These are phyloP conservation scores for Diaporthe vexans DNA, from an alignment of 2,329 filamentous ascomycete species.

Conservation along the genomic window DNA sequence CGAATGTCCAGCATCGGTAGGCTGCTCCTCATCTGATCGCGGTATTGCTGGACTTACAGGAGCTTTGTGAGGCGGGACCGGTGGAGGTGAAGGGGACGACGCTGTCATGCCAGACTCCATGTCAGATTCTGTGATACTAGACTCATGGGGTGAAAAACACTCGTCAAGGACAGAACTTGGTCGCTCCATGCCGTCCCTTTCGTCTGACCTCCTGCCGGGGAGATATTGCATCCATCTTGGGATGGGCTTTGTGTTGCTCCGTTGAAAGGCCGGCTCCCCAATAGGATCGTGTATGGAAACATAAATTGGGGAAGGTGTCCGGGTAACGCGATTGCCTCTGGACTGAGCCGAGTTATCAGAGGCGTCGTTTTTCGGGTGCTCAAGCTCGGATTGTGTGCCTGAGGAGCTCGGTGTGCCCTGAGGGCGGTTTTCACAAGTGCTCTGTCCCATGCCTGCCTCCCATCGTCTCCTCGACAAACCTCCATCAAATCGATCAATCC, in stretches of 20 bases:
- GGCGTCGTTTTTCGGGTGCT: neutral
- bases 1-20: neutral
- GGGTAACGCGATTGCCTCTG: neutral
- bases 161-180: slow-evolving; percentile 37
- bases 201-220: slow-evolving; percentile 41
- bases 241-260: slow-evolving; percentile 65
- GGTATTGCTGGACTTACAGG: neutral
- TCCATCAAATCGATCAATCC: slow-evolving; percentile 60
- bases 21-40: neutral
- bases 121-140: slow-evolving; percentile 14
- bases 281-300: slow-evolving; percentile 65
- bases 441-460: slow-evolving; percentile 49
- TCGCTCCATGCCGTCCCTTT: neutral
- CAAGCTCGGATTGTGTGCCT: no score
- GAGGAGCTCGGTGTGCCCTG: neutral
- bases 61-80: slow-evolving; percentile 27
- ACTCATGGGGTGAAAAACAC: slow-evolving; percentile 30
- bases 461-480: slow-evolving; percentile 62
- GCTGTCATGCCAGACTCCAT: neutral
- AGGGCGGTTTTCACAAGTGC: neutral
- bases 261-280: slow-evolving; percentile 60
- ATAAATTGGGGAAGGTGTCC: slow-evolving; percentile 57
- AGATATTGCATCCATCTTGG: slow-evolving; percentile 61
- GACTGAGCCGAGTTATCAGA: neutral
- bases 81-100: slow-evolving; percentile 10